Evolutionary conservation across 2,329 filamentous ascomycete species (phyloP), one percentile per base, ranked within the genome.

Genomic region (Cladosporium sphaerospermum): DNA sequence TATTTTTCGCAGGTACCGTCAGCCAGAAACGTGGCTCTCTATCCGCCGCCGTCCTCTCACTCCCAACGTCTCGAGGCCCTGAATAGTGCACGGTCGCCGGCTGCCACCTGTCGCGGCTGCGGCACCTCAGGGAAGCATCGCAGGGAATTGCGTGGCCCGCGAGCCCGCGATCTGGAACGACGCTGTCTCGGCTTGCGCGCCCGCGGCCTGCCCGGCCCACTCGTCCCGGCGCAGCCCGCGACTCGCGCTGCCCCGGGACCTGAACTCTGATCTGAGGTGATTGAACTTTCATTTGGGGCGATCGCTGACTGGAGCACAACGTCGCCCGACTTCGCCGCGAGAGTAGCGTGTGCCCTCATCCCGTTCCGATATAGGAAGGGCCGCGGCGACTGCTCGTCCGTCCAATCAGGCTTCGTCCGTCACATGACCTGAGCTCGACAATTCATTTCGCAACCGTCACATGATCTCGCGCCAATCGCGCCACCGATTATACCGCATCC

Each of bases 131-230:
- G 23, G 23, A 28, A 28, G 4, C 23, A 28, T 28, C 23, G 23
- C 23, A 28, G 23, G 45, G 33, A 47, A 47, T 51, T 43, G 48
- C 47, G 47, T 36, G 47, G 46, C 46, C 8, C 19, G 16, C 36
- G 11, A 37, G 36, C n/a, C 40, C 23, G 48, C 40, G 48, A 51
- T 51, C 48, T 51, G 32, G 48, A 51, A 51, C 48, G 19, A 36
- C 48, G 46, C 46, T 51, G 48, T 51, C 48, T 51, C 48, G 48
- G 40, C 40, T 51, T 18, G 23, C 18, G 19, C 40, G 16, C 39
- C 48, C 33, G 48, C 23, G 19, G 48, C 47, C 11, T 23, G 13
- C 23, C 40, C 10, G 36, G 36, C 19, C 40, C 36, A 16, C 36
- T 9, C 10, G 36, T 16, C 13, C 36, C 36, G 36, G 4, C 36